Evolutionary conservation across 169 alveolate genomes (phyloP).

Genomic region (Plasmodium berghei): DNA sequence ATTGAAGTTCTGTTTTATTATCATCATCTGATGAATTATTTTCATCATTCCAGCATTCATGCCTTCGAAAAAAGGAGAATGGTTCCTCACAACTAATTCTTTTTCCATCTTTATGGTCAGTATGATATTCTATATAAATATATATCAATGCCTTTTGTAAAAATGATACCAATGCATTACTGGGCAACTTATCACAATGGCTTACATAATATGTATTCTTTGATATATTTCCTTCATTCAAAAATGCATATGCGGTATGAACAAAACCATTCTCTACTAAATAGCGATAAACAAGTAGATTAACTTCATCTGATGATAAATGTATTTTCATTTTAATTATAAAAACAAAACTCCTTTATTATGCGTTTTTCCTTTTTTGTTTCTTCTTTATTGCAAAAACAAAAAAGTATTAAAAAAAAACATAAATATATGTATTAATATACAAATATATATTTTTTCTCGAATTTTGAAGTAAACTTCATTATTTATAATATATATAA

Average conservation of each 20-base stretch:
- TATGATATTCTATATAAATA: slow-evolving; percentile 90
- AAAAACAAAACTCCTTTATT: slow-evolving; percentile 8
- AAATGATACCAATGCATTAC: slow-evolving; percentile 89
- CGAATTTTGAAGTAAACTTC: background rate
- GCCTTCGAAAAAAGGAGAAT: slow-evolving; percentile 88
- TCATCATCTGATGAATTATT: slow-evolving; percentile 76
- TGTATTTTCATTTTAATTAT: slow-evolving; percentile 87
- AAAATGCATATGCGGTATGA: slow-evolving; percentile 90
- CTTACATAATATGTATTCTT: slow-evolving; percentile 87
- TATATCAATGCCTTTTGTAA: slow-evolving; percentile 92
- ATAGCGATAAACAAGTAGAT: slow-evolving; percentile 89
- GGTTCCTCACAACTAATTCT: slow-evolving; percentile 88
- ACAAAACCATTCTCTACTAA: slow-evolving; percentile 90
- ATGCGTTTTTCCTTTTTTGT: slow-evolving; percentile 4
- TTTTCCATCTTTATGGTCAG: slow-evolving; percentile 87
- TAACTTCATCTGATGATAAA: slow-evolving; percentile 91
- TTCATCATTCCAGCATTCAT: slow-evolving; percentile 87
- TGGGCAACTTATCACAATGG: slow-evolving; percentile 90
- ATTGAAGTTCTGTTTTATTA: slow-evolving; percentile 13
- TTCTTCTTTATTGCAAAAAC: slow-evolving; percentile 11
- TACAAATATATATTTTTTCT: background rate
- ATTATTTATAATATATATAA: too few species aligned
- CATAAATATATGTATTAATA: background rate
- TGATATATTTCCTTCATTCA: slow-evolving; percentile 87
- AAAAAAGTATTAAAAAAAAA: slow-evolving; percentile 11